Conservation (phyloP, 2,329 filamentous ascomycete genomes). For the Pestalotiopsis sp. region DNA sequence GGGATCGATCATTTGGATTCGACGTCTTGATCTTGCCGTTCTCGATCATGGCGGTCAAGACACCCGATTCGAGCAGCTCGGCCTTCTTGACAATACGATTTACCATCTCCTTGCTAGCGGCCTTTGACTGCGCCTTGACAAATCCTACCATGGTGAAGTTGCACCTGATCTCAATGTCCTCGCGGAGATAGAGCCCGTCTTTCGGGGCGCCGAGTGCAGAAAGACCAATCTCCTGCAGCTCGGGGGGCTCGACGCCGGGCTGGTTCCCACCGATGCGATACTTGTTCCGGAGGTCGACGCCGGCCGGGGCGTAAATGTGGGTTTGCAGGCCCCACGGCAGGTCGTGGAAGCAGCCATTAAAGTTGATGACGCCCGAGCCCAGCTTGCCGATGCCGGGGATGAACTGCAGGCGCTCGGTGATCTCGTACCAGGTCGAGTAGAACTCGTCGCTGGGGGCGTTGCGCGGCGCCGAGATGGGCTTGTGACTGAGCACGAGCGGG, state of each 20-base stretch:
- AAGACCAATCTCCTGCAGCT: constrained; percentile 62
- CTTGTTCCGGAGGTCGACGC: constrained; percentile 67
- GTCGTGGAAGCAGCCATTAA: constrained; percentile 73
- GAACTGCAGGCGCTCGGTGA: constrained; percentile 68
- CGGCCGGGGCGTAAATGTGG: constrained; percentile 70
- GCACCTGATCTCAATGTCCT: constrained; percentile 72
- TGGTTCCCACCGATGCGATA: constrained; percentile 72
- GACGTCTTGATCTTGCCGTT: constrained; percentile 64
- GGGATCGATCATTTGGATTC: constrained; percentile 42
- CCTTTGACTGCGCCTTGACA: constrained; percentile 68
- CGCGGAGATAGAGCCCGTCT: constrained; percentile 68
- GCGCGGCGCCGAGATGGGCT: constrained; percentile 66
- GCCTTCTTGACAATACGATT: constrained; percentile 71
- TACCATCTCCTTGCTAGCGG: constrained; percentile 69
- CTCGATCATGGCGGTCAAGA: constrained; percentile 68
- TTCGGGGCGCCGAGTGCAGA: constrained; percentile 59
- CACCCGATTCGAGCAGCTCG: constrained; percentile 66
- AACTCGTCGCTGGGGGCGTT: constrained; percentile 70
- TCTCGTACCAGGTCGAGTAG: constrained; percentile 76
- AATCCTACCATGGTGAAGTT: constrained; percentile 67
- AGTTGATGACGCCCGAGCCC: constrained; percentile 66
- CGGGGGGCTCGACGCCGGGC: constrained; percentile 63
- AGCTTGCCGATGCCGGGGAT: constrained; percentile 67
- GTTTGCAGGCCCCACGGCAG: constrained; percentile 73
- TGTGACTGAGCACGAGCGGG: constrained; percentile 66